phyloP scores from a whole-genome alignment of 371 early-diverging fungal species.

The Dinochytrium kinnereticum region DNA sequence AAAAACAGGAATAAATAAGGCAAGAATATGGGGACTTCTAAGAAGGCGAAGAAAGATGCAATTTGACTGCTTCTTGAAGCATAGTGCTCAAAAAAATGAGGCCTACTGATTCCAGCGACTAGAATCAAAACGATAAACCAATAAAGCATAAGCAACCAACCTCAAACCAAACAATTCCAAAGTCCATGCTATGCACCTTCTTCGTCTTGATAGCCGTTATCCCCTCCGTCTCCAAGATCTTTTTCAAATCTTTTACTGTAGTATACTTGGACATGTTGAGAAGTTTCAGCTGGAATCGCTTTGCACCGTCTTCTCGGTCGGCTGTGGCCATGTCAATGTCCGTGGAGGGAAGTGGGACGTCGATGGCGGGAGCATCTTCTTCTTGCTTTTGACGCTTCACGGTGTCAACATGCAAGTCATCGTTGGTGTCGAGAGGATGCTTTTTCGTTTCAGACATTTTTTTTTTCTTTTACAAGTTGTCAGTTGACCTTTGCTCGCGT shows the following conservation, averaged over 20 bases:
- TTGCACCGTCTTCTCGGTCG: conserved; percentile 27
- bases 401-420: neutral
- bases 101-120: no score
- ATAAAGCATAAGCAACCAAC: conserved; percentile 33
- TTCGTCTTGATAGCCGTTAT: conserved; percentile 37
- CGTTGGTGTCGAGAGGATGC: neutral
- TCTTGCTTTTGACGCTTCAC: no score
- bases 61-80: no score
- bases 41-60: neutral
- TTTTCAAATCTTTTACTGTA: conserved; percentile 37
- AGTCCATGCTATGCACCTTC: conserved; percentile 58
- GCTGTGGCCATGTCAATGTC: neutral
- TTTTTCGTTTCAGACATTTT: neutral
- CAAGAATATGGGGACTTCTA: neutral
- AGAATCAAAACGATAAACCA: no score
- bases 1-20: neutral
- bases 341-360: no score
- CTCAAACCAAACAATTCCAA: conserved; percentile 53
- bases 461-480: neutral
- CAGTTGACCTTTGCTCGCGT: no score
- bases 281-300: conserved; percentile 40
- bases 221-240: conserved; percentile 26
- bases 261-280: conserved; percentile 31
- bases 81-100: no score
- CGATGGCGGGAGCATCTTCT: no score